Conservation (phyloP, 306 rosid species). For the Prunus davidiana region DNA sequence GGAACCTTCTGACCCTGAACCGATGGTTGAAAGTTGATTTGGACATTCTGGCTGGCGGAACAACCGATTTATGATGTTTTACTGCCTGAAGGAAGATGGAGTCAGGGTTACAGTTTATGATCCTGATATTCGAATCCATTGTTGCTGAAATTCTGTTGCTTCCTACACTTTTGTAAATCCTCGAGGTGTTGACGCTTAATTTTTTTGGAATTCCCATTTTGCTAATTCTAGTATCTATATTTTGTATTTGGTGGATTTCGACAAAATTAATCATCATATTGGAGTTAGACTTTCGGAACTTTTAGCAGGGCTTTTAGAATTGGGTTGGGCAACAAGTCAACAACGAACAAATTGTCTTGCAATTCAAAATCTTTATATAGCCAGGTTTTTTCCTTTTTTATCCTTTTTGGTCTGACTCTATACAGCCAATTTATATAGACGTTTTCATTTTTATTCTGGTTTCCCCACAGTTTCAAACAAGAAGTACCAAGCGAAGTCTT, state of each 20-base stretch:
- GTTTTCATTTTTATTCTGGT: neutral
- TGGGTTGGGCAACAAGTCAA: neutral
- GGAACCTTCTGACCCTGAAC: slow-evolving; percentile 78
- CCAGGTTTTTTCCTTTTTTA: neutral
- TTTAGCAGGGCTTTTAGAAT: neutral
- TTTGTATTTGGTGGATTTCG: slow-evolving; percentile 1
- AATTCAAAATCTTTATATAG: neutral
- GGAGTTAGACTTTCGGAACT: neutral
- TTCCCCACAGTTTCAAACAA: neutral
- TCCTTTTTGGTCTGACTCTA: neutral
- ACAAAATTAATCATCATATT: neutral
- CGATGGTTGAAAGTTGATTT: slow-evolving; percentile 85
- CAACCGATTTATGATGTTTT: slow-evolving; percentile 10
- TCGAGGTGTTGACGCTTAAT: neutral
- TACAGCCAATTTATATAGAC: neutral
- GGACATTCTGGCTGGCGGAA: slow-evolving; percentile 4
- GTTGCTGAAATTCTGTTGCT: slow-evolving; percentile 2
- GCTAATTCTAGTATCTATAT: neutral
- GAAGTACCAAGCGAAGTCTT: neutral
- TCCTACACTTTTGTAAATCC: slow-evolving; percentile 20
- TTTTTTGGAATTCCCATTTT: slow-evolving; percentile 1
- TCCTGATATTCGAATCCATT: slow-evolving; percentile 10
- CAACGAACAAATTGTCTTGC: neutral
- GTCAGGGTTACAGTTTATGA: slow-evolving; percentile 6
- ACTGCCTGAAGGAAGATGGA: slow-evolving; percentile 6